Conservation (phyloP, 768 basidiomycete species). For the Russula foetens region DNA sequence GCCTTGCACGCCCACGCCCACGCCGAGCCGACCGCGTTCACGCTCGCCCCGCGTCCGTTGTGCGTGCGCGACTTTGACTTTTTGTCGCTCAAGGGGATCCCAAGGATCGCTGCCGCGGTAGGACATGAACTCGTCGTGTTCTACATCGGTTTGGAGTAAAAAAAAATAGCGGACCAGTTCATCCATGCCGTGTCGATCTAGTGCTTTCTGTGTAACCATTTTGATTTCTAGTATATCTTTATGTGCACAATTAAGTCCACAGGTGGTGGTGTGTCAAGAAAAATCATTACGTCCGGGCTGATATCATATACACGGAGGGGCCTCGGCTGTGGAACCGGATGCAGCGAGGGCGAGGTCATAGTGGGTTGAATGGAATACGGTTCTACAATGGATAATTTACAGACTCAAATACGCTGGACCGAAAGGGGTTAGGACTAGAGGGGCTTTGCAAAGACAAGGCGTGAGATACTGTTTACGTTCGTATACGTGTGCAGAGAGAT, state of each 20-base stretch:
- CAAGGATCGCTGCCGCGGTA: conserved; percentile 59
- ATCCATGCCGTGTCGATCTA: not conserved
- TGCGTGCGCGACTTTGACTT: conserved; percentile 73
- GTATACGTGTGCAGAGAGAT: not conserved
- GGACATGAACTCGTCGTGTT: conserved; percentile 53
- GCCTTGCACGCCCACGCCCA: conserved; percentile 44
- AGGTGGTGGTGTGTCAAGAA: not conserved
- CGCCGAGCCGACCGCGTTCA: conserved; percentile 53
- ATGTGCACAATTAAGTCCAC: not conserved
- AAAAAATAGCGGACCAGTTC: not conserved
- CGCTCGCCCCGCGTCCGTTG: conserved; percentile 53
- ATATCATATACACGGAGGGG: not conserved
- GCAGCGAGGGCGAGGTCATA: not conserved
- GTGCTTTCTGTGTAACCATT: not conserved
- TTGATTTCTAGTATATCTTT: not conserved
- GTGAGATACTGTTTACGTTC: conserved; percentile 1
- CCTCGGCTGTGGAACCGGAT: not conserved
- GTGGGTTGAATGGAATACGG: conserved; percentile 1
- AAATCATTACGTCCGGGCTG: not conserved
- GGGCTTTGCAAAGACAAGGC: not conserved
- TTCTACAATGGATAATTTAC: conserved; percentile 16
- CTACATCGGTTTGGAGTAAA: conserved; percentile 53
- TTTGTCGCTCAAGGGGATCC: conserved; percentile 49
- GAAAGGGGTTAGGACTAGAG: not conserved
- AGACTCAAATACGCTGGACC: not conserved